A percentile compares a stretch with the other conserved stretches of the same genome.
Conservation (phyloP, 495 filamentous ascomycete species). For the Tuber brumale region DNA sequence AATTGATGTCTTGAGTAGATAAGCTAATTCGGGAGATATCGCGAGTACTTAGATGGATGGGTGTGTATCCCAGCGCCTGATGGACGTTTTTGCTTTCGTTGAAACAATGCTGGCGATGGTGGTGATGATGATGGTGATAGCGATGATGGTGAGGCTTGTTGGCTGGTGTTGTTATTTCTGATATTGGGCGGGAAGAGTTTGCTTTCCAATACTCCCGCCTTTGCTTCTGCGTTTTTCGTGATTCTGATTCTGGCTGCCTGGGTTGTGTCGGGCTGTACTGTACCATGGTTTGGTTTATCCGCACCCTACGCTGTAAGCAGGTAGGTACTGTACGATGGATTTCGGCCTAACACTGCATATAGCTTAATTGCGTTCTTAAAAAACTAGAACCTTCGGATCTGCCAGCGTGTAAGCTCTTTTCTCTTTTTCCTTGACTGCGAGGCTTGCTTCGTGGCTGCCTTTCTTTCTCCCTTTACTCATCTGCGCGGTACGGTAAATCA, state of each 20-base stretch:
- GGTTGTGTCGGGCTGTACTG: not conserved
- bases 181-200: not conserved
- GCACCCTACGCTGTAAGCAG: not conserved
- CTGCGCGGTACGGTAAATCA: not conserved
- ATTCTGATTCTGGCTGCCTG: not conserved
- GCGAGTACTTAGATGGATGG: not conserved
- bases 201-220: not conserved
- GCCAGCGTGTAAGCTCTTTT: not conserved
- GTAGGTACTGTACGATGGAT: not conserved
- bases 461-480: not conserved
- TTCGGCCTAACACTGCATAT: conserved; percentile 5
- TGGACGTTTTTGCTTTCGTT: not conserved
- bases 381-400: conserved; percentile 5
- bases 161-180: not conserved
- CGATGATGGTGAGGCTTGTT: not conserved
- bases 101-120: not conserved
- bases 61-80: not conserved
- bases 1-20: not conserved
- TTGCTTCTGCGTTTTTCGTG: not conserved
- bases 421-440: not conserved
- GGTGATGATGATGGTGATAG: not conserved
- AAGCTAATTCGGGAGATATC: not conserved
- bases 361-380: not conserved
- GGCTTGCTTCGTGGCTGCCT: not conserved
- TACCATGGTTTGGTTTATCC: not conserved